Evolutionary conservation across 176 grass and related monocot genomes (phyloP), one percentile per base, ranked within the genome.

Genomic region (Leersia perrieri): DNA sequence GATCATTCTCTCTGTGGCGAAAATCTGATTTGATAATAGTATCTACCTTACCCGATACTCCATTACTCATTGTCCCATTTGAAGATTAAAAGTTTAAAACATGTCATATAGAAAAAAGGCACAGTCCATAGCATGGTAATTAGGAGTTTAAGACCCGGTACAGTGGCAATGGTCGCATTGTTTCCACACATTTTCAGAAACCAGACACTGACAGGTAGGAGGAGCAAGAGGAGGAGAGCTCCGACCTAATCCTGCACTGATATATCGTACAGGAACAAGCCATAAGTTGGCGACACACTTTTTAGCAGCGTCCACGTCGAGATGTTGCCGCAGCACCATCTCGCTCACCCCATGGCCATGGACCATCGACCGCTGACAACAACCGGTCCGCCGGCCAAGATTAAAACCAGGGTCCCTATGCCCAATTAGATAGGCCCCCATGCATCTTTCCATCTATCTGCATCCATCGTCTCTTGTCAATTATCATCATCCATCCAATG

Each of bases 291-390:
- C 8, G n/a, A 58, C 53, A 25, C 53, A n/a, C n/a, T n/a, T 58
- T 58, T 49, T 58, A 2, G n/a, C 45, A 32, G 38, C 38, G 61
- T 65, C 38, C 69, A 28, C 28, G 60, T 74, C 29, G 20, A 35
- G 40, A 11, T 61, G 70, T 57, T 83, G 73, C 55, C 0, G 53
- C 55, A 23, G 40, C 57, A 33, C 73, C 67, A 33, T 82, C 83
- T 55, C 4, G 0, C 4, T 26, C 16, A 20, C 5, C 15, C 45
- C 63, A 45, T 35, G 31, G 7, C 23, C 64, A 14, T 72, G 79
- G 79, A 76, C 63, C 85, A 72, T 51, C 53, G 5, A 14, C 31
- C 16, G 15, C 45, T 39, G 61, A 75, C 71, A 75, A 55, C 60
- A 57, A 67, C 65, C 22, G 26, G 51, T 7, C 12, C 41, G 49